phyloP scores from a whole-genome alignment of 257 asterid genomes.

The Salvia miltiorrhiza region DNA sequence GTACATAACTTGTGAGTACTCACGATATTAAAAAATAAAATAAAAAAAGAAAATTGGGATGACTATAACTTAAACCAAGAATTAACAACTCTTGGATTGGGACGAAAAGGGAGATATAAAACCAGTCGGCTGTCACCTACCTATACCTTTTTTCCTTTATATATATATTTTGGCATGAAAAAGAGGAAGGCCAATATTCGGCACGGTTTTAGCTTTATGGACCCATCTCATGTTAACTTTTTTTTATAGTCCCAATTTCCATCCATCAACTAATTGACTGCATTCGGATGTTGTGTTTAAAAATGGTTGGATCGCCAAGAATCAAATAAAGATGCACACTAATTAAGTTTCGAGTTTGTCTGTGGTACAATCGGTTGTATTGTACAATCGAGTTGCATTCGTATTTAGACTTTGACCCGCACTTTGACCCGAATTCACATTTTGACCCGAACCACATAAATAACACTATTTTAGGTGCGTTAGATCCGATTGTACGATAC shows the following conservation, averaged over 20 bases:
- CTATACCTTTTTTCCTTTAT: neutral
- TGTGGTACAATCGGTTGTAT: too few species aligned
- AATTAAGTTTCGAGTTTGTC: too few species aligned
- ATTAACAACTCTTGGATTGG: constrained; percentile 16
- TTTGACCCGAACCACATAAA: too few species aligned
- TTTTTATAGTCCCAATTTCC: neutral
- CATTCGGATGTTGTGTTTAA: constrained; percentile 15
- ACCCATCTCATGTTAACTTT: constrained; percentile 11
- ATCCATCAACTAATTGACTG: constrained; percentile 2
- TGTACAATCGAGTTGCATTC: too few species aligned
- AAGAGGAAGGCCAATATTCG: constrained; percentile 14
- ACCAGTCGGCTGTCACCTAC: neutral
- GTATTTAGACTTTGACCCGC: too few species aligned
- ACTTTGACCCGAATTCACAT: too few species aligned
- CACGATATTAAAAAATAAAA: neutral
- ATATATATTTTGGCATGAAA: neutral
- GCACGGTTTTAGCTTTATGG: constrained; percentile 15
- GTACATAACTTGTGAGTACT: too few species aligned
- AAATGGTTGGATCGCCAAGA: constrained; percentile 1
- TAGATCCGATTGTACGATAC: too few species aligned
- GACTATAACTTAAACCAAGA: constrained; percentile 27
- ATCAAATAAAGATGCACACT: neutral
- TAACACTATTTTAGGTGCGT: too few species aligned
- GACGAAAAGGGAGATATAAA: neutral
- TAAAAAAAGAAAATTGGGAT: neutral